Evolutionary conservation across 2,329 filamentous ascomycete genomes (phyloP).

Genomic region (Venturia oleaginea): DNA sequence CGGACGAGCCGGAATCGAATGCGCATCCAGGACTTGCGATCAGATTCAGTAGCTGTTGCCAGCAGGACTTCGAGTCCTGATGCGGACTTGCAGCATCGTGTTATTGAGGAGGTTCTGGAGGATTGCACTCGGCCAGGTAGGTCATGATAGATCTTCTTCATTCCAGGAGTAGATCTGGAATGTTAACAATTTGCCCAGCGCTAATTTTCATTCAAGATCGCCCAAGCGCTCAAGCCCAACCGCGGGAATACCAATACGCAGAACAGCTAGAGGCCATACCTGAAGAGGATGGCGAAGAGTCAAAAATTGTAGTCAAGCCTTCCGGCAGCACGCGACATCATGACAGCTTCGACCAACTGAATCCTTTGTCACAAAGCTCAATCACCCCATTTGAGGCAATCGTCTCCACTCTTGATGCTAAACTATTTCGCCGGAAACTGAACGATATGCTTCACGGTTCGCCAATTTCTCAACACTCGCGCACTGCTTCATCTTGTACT

Average conservation of each 20-base stretch:
- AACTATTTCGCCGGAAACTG: background rate
- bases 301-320: background rate
- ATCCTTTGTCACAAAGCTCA: background rate
- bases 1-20: background rate
- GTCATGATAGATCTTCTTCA: background rate
- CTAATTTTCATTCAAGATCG: background rate
- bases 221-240: background rate
- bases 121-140: background rate
- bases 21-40: background rate
- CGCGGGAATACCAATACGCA: background rate
- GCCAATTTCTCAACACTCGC: background rate
- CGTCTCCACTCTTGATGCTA: background rate
- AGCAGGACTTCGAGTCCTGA: background rate
- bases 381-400: background rate
- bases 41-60: background rate
- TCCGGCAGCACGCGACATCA: background rate
- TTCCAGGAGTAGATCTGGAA: background rate
- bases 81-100: background rate
- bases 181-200: no score
- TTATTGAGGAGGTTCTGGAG: background rate
- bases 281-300: background rate
- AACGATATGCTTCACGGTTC: background rate
- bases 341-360: background rate
- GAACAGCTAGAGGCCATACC: background rate
- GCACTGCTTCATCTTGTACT: slow-evolving; percentile 1